phyloP scores from a whole-genome alignment of 495 filamentous ascomycete species.

The Aspergillus leporis region DNA sequence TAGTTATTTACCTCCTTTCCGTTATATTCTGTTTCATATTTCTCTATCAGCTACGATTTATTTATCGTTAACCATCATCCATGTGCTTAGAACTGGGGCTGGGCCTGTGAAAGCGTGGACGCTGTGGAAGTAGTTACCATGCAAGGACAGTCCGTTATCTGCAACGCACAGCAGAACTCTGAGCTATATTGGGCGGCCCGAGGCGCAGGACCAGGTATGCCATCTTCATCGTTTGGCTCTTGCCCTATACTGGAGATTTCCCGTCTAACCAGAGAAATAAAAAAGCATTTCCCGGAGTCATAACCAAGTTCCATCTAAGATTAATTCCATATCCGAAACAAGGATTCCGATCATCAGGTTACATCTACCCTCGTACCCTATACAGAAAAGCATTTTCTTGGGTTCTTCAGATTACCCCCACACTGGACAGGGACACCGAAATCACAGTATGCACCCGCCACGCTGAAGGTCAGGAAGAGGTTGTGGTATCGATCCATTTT shows the following conservation, averaged over 20 bases:
- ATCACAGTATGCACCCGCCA: slow-evolving; percentile 40
- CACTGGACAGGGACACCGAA: slow-evolving; percentile 42
- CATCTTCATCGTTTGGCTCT: no score
- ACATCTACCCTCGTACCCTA: slow-evolving; percentile 41
- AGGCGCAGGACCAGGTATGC: slow-evolving; percentile 47
- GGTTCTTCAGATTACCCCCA: slow-evolving; percentile 37
- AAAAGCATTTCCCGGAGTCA: slow-evolving; percentile 51
- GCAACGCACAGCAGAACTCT: slow-evolving; percentile 39
- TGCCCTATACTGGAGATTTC: no score
- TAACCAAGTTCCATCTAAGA: slow-evolving; percentile 47
- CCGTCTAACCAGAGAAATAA: no score
- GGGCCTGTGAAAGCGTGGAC: slow-evolving; percentile 51
- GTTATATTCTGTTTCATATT: no score
- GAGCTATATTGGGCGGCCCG: slow-evolving; percentile 54
- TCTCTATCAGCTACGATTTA: no score
- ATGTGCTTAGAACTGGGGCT: slow-evolving; percentile 58
- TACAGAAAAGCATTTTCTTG: slow-evolving; percentile 46
- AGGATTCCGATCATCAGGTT: slow-evolving; percentile 42
- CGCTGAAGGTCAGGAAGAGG: slow-evolving; percentile 24
- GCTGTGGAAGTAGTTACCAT: slow-evolving; percentile 53
- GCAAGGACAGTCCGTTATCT: slow-evolving; percentile 36
- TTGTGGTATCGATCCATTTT: slow-evolving; percentile 36
- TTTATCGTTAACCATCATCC: no score
- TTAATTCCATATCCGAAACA: slow-evolving; percentile 26
- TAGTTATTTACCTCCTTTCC: no score